Base-by-base conservation (phyloP, 495 filamentous ascomycete genomes). In the Halenospora varia region DNA sequence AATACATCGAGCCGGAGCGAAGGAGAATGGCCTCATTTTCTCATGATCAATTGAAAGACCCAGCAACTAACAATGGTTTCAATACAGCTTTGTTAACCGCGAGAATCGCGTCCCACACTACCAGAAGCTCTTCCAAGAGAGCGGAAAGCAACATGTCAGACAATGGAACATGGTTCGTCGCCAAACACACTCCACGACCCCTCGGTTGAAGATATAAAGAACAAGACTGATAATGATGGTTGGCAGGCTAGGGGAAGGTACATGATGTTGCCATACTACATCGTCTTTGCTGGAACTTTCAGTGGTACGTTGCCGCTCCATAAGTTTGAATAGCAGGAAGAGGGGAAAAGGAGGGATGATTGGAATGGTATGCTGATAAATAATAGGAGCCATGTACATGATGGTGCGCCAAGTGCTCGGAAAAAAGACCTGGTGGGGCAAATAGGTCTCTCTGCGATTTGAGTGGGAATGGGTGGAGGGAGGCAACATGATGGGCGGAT, bases 341-440 rank as follows among this genome's bases (percentile, higher is more conserved):
- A 42, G 24, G 19, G 22, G 11, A 13, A 45, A n/a, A 4, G 47
- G 25, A 44, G 79, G 68, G 69, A 78, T 52, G 62, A 83, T 50
- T 79, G 82, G 62, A 65, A 76, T 23, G 3, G 8, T 46, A 6
- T 6, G n/a, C 47, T 49, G 19, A 49, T 20, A 9, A 9, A 2
- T 45, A 17, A 2, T 18, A 70, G 66, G 66, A 18, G 59, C 66
- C 2, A 70, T 83, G 70, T 85, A 82, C 68, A 77, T 74, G 73
- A 77, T 80, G 73, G 66, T 73, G 53, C 79, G 82, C 53, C 71
- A 77, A 70, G 66, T 81, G 45, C 45, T 75, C 73, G 91, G 92
- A 68, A 83, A 96, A 77, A 96, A 92, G 85, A 94, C 89, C 52
- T 94, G 86, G 83, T 92, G 88, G 70, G 77, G 80, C 68, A 83